phyloP scores from a whole-genome alignment of 2,329 filamentous ascomycete genomes.

The Hymenoscyphus occultus region DNA sequence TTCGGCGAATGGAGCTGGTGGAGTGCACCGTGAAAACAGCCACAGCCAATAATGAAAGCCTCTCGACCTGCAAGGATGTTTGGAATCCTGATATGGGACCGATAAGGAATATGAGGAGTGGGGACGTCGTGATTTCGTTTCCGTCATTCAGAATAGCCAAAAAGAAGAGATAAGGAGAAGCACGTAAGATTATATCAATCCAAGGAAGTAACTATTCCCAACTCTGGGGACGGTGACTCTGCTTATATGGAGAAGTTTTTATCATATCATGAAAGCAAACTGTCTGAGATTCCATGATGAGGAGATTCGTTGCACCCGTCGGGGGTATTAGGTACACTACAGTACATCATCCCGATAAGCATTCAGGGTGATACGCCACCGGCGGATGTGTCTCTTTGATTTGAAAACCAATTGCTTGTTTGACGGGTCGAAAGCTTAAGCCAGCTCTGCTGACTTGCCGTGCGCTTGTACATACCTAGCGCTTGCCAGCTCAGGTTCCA shows the following conservation, averaged over 20 bases:
- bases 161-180: conserved; percentile 3
- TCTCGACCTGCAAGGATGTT: conserved; percentile 8
- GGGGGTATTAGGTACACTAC: background rate
- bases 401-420: conserved; percentile 8
- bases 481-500: conserved; percentile 6
- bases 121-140: background rate
- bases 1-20: conserved; percentile 25
- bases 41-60: conserved; percentile 11
- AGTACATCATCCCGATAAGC: conserved; percentile 2
- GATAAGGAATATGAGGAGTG: conserved; percentile 6
- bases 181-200: background rate
- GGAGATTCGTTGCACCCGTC: conserved; percentile 10
- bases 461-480: conserved; percentile 2
- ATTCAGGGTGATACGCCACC: conserved; percentile 7
- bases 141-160: conserved; percentile 2
- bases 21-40: conserved; percentile 22
- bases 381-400: background rate
- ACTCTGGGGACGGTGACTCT: background rate
- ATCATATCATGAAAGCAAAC: conserved; percentile 4
- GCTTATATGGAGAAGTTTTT: background rate
- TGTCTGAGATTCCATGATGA: background rate
- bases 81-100: conserved; percentile 6
- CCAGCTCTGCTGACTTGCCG: conserved; percentile 3
- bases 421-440: conserved; percentile 1
- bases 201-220: background rate